A percentile compares a stretch with the other conserved stretches of the same genome.
Evolutionary conservation across 805 yeast species (phyloP).

Genomic region (Brettanomyces custersianus): DNA sequence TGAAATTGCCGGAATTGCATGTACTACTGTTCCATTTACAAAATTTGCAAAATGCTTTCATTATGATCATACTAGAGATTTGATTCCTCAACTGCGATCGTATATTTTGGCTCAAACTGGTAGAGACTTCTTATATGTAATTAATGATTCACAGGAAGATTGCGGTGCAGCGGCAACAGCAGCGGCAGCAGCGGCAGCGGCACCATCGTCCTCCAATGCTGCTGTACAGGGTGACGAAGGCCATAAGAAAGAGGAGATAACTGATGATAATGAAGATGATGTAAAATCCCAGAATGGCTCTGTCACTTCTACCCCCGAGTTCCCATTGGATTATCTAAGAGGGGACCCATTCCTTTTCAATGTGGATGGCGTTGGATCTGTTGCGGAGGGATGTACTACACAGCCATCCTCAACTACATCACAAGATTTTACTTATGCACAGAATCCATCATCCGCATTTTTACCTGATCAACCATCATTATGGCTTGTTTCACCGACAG

Average conservation of each 20-base stretch:
- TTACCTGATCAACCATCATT: conserved; percentile 12
- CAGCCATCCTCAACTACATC: neutral
- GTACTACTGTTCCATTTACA: conserved; percentile 62
- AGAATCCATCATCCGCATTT: conserved; percentile 2
- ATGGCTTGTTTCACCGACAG: conserved; percentile 20
- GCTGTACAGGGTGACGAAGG: neutral
- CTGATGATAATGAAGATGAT: neutral
- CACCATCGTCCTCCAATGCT: neutral
- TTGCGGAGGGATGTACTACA: neutral
- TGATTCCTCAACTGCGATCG: conserved; percentile 44
- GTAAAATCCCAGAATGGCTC: neutral
- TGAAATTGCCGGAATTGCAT: conserved; percentile 48
- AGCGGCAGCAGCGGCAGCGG: neutral
- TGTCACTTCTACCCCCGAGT: neutral
- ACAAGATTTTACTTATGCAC: conserved; percentile 1
- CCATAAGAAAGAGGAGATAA: neutral
- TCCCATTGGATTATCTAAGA: conserved; percentile 1
- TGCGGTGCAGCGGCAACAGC: neutral
- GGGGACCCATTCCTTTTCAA: conserved; percentile 1
- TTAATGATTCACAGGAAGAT: neutral
- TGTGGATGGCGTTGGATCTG: conserved; percentile 4
- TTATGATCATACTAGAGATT: conserved; percentile 44
- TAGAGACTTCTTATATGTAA: conserved; percentile 4
- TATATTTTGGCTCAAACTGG: conserved; percentile 13
- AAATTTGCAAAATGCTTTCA: conserved; percentile 79